Conservation (phyloP, 805 yeast genomes). For the Sugiyamaella qingdaonensis region DNA sequence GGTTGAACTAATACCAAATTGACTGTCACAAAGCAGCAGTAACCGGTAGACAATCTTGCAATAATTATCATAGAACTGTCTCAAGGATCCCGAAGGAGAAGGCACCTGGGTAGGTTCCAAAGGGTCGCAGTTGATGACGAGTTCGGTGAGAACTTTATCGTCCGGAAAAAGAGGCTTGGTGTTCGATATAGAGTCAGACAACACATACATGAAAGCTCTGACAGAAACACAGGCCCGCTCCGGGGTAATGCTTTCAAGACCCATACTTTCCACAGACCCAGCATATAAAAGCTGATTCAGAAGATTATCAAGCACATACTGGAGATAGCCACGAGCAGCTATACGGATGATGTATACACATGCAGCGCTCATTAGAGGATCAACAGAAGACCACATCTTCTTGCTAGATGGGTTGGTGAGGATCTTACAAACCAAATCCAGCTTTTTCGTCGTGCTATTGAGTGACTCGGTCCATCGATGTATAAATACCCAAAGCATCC, state of each 20-base stretch:
- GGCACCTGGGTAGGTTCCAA: conserved; percentile 16
- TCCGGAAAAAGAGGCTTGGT: conserved; percentile 74
- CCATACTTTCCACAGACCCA: conserved; percentile 37
- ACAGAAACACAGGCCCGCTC: conserved; percentile 70
- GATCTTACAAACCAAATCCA: conserved; percentile 58
- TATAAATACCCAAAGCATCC: conserved; percentile 86
- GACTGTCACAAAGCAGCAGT: conserved; percentile 56
- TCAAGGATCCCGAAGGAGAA: conserved; percentile 19
- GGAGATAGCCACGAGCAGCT: conserved; percentile 73
- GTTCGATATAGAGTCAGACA: conserved; percentile 54
- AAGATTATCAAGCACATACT: conserved; percentile 73
- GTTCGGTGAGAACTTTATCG: conserved; percentile 38
- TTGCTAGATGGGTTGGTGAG: conserved; percentile 42
- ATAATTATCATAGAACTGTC: conserved; percentile 62
- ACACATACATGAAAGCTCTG: conserved; percentile 64
- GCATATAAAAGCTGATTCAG: conserved; percentile 57
- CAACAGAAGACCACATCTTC: conserved; percentile 70
- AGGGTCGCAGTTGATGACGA: not conserved
- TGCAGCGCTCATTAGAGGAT: conserved; percentile 35
- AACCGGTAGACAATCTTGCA: conserved; percentile 53
- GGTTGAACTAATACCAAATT: conserved; percentile 46
- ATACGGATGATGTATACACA: conserved; percentile 71
- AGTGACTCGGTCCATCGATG: conserved; percentile 84
- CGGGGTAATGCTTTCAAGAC: conserved; percentile 58
- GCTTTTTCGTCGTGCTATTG: conserved; percentile 76